These are phyloP conservation scores for Xylaria scruposa DNA, from an alignment of 495 filamentous ascomycete species.

Conservation along the genomic window DNA sequence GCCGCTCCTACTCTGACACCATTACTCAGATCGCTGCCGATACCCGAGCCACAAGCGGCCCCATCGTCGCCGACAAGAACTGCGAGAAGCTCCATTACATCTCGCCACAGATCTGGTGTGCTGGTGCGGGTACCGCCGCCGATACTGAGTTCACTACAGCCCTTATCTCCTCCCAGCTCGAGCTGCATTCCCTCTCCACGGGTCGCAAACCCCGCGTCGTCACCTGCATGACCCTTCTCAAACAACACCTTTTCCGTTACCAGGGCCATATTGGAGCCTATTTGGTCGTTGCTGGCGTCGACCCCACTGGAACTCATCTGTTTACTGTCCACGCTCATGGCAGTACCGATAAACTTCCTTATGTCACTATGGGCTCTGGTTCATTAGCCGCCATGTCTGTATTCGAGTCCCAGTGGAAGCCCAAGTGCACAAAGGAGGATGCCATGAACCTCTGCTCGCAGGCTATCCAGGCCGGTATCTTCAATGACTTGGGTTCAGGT, in stretches of 20 bases:
- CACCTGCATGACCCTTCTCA: constrained; percentile 99
- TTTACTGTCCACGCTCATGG: constrained; percentile 99
- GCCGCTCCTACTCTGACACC: neutral
- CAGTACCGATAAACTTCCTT: constrained; percentile 97
- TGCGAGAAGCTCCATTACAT: constrained; percentile 99
- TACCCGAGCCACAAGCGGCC: constrained; percentile 95
- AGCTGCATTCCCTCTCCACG: constrained; percentile 93
- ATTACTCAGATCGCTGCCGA: constrained; percentile 82
- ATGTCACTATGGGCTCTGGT: constrained; percentile 98
- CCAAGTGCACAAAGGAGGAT: constrained; percentile 75
- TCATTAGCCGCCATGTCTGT: constrained; percentile 97
- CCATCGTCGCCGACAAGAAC: constrained; percentile 99
- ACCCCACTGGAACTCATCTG: constrained; percentile 93
- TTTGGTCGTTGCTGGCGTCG: constrained; percentile 95
- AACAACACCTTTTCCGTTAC: constrained; percentile 98
- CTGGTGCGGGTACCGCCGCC: constrained; percentile 95
- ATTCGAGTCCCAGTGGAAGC: constrained; percentile 96
- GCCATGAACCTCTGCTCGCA: constrained; percentile 83
- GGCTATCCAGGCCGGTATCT: constrained; percentile 97
- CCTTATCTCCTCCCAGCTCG: constrained; percentile 97
- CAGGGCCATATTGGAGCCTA: constrained; percentile 98
- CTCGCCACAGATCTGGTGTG: constrained; percentile 98
- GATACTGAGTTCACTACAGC: constrained; percentile 99
- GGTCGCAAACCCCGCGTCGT: constrained; percentile 96
- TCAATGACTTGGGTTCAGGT: constrained; percentile 97